phyloP scores from a whole-genome alignment of 2,329 filamentous ascomycete species.

The Diaporthe citriasiana region DNA sequence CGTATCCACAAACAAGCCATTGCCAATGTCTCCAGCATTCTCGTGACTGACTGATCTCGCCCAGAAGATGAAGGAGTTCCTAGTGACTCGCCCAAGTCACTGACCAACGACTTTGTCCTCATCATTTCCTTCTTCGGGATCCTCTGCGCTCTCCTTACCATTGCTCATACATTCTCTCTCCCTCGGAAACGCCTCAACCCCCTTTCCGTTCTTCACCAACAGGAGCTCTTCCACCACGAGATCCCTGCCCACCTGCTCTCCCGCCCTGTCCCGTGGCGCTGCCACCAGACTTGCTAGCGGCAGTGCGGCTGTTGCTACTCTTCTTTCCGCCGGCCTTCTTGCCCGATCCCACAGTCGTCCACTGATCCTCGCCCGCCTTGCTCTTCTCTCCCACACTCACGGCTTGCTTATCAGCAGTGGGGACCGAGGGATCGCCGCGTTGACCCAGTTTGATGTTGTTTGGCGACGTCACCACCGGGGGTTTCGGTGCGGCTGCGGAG shows the following conservation, averaged over 20 bases:
- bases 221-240: slow-evolving; percentile 5
- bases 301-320: background rate
- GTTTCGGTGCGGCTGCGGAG: background rate
- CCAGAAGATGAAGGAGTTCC: background rate
- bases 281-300: background rate
- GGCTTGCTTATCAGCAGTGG: background rate
- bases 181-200: slow-evolving; percentile 6
- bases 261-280: background rate
- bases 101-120: background rate
- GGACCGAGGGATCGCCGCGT: background rate
- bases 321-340: slow-evolving; percentile 37
- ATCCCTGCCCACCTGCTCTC: background rate
- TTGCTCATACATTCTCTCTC: no score
- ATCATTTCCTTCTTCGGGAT: background rate
- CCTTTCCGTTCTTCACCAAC: slow-evolving; percentile 39
- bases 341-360: slow-evolving; percentile 34
- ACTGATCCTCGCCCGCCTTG: background rate
- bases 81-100: background rate
- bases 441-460: slow-evolving; percentile 2
- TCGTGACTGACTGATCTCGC: slow-evolving; percentile 9
- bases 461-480: background rate
- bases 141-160: background rate
- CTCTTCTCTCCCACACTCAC: background rate
- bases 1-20: background rate
- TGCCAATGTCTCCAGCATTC: background rate